Base-by-base conservation (phyloP, 2,329 filamentous ascomycete species). In the Epichloe sp. region DNA sequence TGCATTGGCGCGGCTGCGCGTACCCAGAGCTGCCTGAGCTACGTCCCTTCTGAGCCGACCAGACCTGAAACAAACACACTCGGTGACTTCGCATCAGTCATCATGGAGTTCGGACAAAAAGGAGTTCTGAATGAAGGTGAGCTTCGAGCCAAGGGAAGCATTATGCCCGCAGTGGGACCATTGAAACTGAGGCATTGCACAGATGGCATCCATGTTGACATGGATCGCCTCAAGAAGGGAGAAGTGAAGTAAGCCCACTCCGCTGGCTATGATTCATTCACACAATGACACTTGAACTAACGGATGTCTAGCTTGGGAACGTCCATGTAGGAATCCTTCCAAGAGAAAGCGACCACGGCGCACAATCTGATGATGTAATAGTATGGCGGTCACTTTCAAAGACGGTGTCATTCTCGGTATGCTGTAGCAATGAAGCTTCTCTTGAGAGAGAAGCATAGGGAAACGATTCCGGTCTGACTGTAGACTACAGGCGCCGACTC, bases 181-280 rank as follows among this genome's bases (percentile, higher is more conserved):
- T 34, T 17, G 47, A 48, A 35, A 26, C 47, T 52, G 44, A 46
- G n/a, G 15, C 14, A 19, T 41, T 49, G 49, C 51, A 46, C 63
- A 97, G 93, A 98, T 90, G 93, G 93, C 68, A 97, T 98, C 68
- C 93, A 98, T 70, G 78, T 98, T 62, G 93, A 98, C 67, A 98
- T 98, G 93, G 88, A 97, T 65, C 85, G 93, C 65, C 75, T 98
- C 70, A 98, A 98, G 83, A 93, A 89, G 72, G 93, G 93, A 56
- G 93, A 98, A 76, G 91, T 98, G 68, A 98, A 98, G 89, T 96
- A 75, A 73, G 88, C 23, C 47, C 5, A 44, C 6, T 7, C 34
- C 14, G 12, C 31, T 31, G 41, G 11, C n/a, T 31, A 19, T 5
- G 10, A 40, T 40, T 5, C 7, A 5, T 47, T 36, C 19, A 10